Evolutionary conservation across 768 basidiomycete species (phyloP), one percentile per base, ranked within the genome.

Genomic region (Multifurca ochricompacta): DNA sequence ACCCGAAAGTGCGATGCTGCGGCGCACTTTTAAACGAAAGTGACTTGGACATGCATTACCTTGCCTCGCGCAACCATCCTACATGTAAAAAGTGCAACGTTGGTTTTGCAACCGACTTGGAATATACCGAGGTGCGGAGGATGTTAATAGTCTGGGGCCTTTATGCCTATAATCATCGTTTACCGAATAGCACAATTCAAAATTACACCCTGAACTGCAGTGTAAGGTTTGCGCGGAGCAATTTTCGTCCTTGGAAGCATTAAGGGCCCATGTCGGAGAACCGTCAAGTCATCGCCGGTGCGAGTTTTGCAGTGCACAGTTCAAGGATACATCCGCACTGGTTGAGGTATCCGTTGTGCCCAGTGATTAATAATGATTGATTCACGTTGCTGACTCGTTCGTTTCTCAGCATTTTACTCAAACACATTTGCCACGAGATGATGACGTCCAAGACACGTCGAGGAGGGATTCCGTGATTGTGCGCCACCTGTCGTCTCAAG

Each of bases 1-100:
- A 59, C 32, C 54, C 58, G 10, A 51, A 57, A 44, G 39, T 59
- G 39, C 58, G 58, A 28, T 59, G 58, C 40, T 56, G 54, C 23
- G 54, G 54, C 23, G n/a, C 27, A 21, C 48, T 57, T 18, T 6
- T 57, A 37, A 13, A 47, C n/a, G 58, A 51, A 48, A 46, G 34
- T n/a, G 58, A 59, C 13, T 37, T 59, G 31, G 58, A 59, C 27
- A 30, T 14, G 31, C 59, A 59, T 31, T 59, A 59, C 27, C 55
- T 51, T 45, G 47, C 35, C 21, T 58, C 59, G 23, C 56, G 49
- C 28, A 47, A 37, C 56, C 59, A 59, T 41, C 51, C 59, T 4
- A 28, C 18, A 11, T 59, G 59, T 25, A 6, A 23, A 4, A 46
- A 28, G 21, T 59, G 59, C 13, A 51, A 30, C 19, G 19, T 58